phyloP scores from a whole-genome alignment of 139 green algal species.

The Chlorella sp. region DNA sequence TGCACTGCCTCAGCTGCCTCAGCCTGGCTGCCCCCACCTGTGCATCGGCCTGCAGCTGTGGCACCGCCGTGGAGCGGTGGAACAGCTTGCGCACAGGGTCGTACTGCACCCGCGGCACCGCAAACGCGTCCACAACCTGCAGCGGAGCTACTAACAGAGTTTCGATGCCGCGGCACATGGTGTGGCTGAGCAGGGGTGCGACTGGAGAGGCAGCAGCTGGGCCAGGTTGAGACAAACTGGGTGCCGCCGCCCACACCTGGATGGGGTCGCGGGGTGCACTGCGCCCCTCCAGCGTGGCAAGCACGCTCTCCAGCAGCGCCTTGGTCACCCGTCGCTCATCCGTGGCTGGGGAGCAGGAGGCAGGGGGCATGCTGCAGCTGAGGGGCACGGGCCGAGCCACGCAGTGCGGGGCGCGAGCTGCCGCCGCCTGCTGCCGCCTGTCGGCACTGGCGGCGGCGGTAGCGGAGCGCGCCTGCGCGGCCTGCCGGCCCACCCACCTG shows the following conservation, averaged over 20 bases:
- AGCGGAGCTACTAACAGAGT: too few relatives aligned
- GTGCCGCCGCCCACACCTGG: not conserved
- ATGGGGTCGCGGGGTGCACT: not conserved
- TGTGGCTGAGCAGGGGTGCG: too few relatives aligned
- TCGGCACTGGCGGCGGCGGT: too few relatives aligned
- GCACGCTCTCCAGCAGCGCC: conserved; percentile 49
- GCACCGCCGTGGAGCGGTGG: conserved; percentile 11
- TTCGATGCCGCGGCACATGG: too few relatives aligned
- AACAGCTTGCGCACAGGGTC: conserved; percentile 69
- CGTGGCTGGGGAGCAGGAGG: conserved; percentile 5
- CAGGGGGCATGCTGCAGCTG: not conserved
- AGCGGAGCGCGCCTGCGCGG: not conserved
- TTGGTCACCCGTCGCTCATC: conserved; percentile 44
- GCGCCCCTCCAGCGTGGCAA: conserved; percentile 22
- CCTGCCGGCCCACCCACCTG: not conserved
- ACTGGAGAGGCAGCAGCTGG: too few relatives aligned
- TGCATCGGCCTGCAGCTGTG: conserved; percentile 55
- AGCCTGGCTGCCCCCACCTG: conserved; percentile 19
- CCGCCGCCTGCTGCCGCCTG: not conserved
- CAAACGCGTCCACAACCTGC: conserved; percentile 67
- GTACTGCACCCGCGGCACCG: conserved; percentile 66
- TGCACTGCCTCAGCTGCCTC: too few relatives aligned
- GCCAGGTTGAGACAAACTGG: too few relatives aligned
- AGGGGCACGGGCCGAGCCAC: too few relatives aligned
- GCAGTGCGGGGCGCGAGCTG: not conserved